Percentiles rank a stretch among this genome's conserved stretches.
Evolutionary conservation across 441 rosid genomes (phyloP).

Genomic region (Gossypium lobatum): DNA sequence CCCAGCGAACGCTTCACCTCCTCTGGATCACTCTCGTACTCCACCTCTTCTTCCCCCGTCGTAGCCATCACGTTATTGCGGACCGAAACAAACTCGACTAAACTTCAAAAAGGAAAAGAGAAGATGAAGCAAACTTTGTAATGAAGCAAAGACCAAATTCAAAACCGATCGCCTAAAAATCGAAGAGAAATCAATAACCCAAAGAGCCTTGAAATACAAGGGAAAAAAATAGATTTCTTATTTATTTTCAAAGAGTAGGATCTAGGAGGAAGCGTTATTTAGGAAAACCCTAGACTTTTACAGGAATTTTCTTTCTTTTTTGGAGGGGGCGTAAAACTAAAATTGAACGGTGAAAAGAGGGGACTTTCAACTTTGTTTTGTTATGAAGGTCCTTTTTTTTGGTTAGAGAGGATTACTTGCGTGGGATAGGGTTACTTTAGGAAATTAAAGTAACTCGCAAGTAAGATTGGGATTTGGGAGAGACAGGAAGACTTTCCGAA

Average conservation of each 20-base stretch:
- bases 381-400: neutral
- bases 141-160: slow-evolving; percentile 12
- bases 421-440: neutral
- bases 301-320: too few relatives aligned
- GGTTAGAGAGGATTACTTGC: neutral
- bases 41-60: slow-evolving; percentile 49
- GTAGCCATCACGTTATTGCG: slow-evolving; percentile 37
- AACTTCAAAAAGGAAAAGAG: neutral
- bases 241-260: neutral
- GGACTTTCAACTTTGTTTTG: neutral
- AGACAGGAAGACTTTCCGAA: too few relatives aligned
- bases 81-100: slow-evolving; percentile 8
- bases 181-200: slow-evolving; percentile 13
- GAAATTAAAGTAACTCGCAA: neutral
- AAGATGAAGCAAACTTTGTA: slow-evolving; percentile 1
- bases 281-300: slow-evolving; percentile 16
- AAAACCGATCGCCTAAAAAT: slow-evolving; percentile 3
- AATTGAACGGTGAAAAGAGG: neutral
- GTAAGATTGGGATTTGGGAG: neutral
- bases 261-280: neutral
- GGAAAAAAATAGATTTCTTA: neutral
- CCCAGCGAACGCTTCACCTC: slow-evolving; percentile 63
- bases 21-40: slow-evolving; percentile 93
- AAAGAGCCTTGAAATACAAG: neutral
- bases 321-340: neutral